Evolutionary conservation across 106 monocot species (phyloP).

Genomic region (Amphibolis antarctica): DNA sequence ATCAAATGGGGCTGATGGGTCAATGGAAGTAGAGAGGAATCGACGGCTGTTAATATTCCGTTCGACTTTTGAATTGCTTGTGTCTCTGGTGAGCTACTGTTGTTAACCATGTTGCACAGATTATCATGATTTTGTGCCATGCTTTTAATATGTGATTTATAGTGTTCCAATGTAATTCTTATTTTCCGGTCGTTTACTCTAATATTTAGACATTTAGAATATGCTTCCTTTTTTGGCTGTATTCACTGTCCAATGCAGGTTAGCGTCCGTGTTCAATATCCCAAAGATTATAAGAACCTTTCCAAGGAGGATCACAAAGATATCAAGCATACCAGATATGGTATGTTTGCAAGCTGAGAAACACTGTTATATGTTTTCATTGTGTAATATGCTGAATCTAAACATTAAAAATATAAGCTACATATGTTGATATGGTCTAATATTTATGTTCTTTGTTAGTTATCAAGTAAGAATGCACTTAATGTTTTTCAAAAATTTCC

Average conservation of each 20-base stretch:
- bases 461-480: too few species aligned
- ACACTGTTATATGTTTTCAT: too few species aligned
- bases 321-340: constrained; percentile 85
- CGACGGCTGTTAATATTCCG: constrained; percentile 45
- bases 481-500: too few species aligned
- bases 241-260: constrained; percentile 33
- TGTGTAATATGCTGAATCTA: too few species aligned
- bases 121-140: not conserved
- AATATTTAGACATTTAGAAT: too few species aligned
- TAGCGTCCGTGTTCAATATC: constrained; percentile 73
- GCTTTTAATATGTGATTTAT: not conserved
- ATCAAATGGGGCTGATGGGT: constrained; percentile 42
- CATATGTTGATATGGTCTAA: too few species aligned
- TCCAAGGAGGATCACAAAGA: constrained; percentile 82
- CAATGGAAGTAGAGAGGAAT: constrained; percentile 51
- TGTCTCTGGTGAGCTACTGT: constrained; percentile 54
- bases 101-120: not conserved
- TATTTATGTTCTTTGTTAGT: too few species aligned
- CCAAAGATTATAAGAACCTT: constrained; percentile 54
- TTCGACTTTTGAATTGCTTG: constrained; percentile 64
- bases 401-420: too few species aligned
- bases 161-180: not conserved
- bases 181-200: too few species aligned
- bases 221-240: not conserved
- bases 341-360: constrained; percentile 22